A percentile compares a stretch with the other conserved stretches of the same genome.
Conservation (phyloP, 208 protist species). For the Wallacemonas sp. region DNA sequence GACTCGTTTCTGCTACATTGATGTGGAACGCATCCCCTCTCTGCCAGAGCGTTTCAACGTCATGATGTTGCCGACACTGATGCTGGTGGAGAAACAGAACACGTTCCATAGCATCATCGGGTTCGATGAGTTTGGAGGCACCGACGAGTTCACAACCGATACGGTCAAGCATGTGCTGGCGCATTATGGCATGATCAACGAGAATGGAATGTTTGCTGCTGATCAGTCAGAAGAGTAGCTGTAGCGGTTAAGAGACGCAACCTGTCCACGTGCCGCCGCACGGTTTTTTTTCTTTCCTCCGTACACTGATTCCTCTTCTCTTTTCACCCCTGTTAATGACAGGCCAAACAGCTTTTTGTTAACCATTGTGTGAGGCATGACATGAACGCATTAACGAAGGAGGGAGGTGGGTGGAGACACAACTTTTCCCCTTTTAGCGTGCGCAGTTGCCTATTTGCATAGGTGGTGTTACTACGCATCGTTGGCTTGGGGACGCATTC, state of each 20-base stretch:
- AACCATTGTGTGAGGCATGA: no score
- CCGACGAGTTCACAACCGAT: slow-evolving; percentile 84
- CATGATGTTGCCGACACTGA: slow-evolving; percentile 91
- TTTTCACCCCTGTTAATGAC: no score
- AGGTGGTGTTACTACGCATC: no score
- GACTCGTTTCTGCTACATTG: slow-evolving; percentile 83
- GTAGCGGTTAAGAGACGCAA: slow-evolving; percentile 2
- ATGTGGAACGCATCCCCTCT: slow-evolving; percentile 85
- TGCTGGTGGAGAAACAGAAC: slow-evolving; percentile 89
- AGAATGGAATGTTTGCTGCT: slow-evolving; percentile 87
- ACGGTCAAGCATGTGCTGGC: slow-evolving; percentile 64
- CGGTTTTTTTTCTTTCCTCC: not conserved
- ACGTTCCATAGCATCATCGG: slow-evolving; percentile 93
- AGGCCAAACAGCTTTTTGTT: no score
- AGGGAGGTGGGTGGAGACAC: no score
- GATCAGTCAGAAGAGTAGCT: slow-evolving; percentile 74
- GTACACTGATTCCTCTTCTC: no score
- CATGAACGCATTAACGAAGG: no score
- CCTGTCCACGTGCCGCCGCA: not conserved
- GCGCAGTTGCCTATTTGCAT: no score
- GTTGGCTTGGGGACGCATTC: not conserved
- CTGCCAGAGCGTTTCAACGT: slow-evolving; percentile 90
- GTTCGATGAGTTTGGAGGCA: slow-evolving; percentile 92
- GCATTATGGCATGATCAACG: slow-evolving; percentile 85
- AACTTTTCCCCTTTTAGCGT: no score